phyloP scores from a whole-genome alignment of 768 basidiomycete species.

The Leccinellum luteum region DNA sequence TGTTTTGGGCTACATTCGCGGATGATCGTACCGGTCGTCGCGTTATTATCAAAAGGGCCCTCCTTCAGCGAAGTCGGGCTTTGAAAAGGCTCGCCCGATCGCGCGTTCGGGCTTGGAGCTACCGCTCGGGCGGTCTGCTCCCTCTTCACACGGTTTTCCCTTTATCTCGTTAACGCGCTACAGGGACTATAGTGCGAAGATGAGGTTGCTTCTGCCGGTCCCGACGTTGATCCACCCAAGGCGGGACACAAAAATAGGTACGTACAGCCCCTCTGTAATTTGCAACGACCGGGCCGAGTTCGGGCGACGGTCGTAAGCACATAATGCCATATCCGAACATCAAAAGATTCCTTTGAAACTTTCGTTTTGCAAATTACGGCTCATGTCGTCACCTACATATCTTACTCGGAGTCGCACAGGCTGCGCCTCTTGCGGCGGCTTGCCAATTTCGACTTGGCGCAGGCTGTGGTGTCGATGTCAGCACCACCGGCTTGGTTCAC shows the following conservation, averaged over 20 bases:
- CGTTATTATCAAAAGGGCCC: background rate
- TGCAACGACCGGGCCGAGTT: constrained; percentile 1
- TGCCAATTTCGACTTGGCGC: background rate
- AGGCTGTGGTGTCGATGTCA: background rate
- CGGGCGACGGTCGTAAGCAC: background rate
- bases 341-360: background rate
- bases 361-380: background rate
- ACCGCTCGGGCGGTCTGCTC: background rate
- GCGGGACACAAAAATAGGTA: background rate
- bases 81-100: background rate
- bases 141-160: background rate
- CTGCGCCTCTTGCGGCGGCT: background rate
- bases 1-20: constrained; percentile 3
- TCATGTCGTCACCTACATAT: background rate
- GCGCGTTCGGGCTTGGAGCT: no score
- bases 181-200: background rate
- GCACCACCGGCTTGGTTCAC: background rate
- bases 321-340: background rate
- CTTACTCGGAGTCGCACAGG: background rate
- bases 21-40: background rate
- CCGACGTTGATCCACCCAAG: background rate
- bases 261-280: background rate
- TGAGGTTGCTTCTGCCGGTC: background rate
- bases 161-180: background rate
- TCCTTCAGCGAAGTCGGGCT: background rate